Evolutionary conservation across 208 protist species (phyloP), one percentile per base, ranked within the genome.

Genomic region (Naegleria gruberi): DNA sequence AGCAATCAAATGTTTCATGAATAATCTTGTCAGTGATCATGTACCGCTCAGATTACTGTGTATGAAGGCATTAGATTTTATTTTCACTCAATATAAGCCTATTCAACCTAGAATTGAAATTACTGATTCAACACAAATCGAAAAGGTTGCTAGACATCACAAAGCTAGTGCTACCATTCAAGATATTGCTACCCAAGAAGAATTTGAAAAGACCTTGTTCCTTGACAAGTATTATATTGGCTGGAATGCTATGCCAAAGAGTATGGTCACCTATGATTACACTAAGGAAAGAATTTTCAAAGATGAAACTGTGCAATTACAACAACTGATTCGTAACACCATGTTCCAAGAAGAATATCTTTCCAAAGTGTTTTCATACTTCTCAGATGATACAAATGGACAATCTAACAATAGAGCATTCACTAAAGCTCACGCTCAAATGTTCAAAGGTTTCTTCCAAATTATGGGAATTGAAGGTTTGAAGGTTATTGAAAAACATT

Each of bases 371-470:
- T 55, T 88, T 41, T 8, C 19, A 1, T 88, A 65, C 19, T 65
- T 65, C 1, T 41, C 45, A 19, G 17, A n/a, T 10, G 37, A 88
- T 73, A 19, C 44, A 42, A 37, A 30, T n/a, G n/a, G 5, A 30
- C 30, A 23, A 44, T 44, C 7, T 26, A 88, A 41, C 5, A 30
- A 57, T 40, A 41, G 26, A 23, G 5, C 19, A 37, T 90, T 81
- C 30, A 34, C 30, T 45, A 30, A 81, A 17, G 41, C 6, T 23
- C 40, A 40, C 42, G 19, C 88, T 26, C 81, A 90, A 73, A 73
- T 81, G 10, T 57, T 86, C n/a, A 90, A 90, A 43, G 88, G 88
- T 19, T 26, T 90, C 7, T 90, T 90, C 34, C 88, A 90, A 86
- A 43, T 90, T 1, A 40, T 57, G 45, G 88, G 88, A 7, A 65